Base-by-base conservation (phyloP, 305 asterid species). In the Fraxinus sp. region DNA sequence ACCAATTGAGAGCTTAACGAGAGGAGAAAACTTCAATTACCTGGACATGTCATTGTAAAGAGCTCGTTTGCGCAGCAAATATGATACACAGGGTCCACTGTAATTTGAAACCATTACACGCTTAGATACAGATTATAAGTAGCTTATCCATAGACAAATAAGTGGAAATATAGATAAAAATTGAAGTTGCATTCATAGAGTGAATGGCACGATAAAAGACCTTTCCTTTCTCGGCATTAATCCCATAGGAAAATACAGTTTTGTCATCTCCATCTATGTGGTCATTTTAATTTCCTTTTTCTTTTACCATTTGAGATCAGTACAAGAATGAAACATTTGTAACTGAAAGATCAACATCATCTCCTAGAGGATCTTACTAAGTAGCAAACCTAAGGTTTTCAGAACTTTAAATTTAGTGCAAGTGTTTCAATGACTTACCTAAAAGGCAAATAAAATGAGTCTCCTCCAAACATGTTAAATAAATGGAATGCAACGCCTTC, bases 21-120 rank as follows among this genome's bases (percentile, higher is more conserved):
- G 62, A 73, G 33, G 76, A 68, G 30, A 82, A 52, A 79, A 79
- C 39, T 84, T 70, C 74, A 35, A 62, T 41, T 81, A 96, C 99
- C 97, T 93, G 86, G 97, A 84, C 99, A 96, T 96, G 87, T 96
- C 98, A 91, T 95, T 92, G 90, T 96, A 96, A 24, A 96, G 98
- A 79, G 99, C 99, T 84, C 99, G 89, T 83, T 88, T 94, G 64
- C 98, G 98, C 35, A 94, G 99, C 98, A 96, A 87, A 86, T 96
- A 96, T 43, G 98, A 96, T 77, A 88, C 99, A 84, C 99, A 96
- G 16, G 99, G 98, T 55, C 87, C 98, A 86, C 98, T 96, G 97
- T 79, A 86, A 85, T 79, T 85, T 22, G 43, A 83, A 68, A 86
- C 68, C 39, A 77, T 81, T 22, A 72, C 4, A 52, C 22, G 41